A percentile compares a stretch with the other conserved stretches of the same genome.
Evolutionary conservation across 129 eudicot genomes (phyloP).

Genomic region (Oenanthe sinensis): DNA sequence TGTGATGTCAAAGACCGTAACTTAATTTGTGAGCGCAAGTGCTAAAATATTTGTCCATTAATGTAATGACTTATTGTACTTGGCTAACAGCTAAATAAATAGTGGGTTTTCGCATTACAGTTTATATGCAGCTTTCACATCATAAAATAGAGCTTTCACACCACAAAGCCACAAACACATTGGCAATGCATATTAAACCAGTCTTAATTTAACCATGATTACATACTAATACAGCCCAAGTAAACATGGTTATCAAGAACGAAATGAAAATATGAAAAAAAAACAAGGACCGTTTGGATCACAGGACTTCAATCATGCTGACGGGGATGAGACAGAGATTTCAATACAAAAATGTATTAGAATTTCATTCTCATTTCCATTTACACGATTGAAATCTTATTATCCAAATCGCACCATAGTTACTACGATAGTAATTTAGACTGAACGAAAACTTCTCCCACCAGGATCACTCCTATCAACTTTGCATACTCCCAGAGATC

Average conservation of each 20-base stretch:
- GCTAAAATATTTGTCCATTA: no score
- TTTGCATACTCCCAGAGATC: neutral
- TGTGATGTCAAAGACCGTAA: slow-evolving; percentile 27
- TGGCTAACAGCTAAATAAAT: no score
- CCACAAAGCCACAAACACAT: no score
- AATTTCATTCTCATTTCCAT: no score
- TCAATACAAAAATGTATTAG: no score
- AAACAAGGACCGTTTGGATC: no score
- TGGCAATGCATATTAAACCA: neutral
- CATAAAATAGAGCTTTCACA: no score
- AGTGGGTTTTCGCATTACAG: neutral
- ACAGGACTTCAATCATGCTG: no score
- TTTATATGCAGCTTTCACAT: neutral
- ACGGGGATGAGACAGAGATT: no score
- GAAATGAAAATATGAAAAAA: no score
- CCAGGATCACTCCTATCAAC: neutral
- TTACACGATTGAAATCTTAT: no score
- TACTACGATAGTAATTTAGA: neutral
- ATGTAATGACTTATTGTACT: neutral
- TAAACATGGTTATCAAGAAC: neutral
- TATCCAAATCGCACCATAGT: neutral
- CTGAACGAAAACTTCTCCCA: no score
- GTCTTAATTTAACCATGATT: neutral
- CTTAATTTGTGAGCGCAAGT: neutral
- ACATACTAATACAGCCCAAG: neutral